Evolutionary conservation across 176 grass and related monocot species (phyloP).

Genomic region (Aegilops tauschii): DNA sequence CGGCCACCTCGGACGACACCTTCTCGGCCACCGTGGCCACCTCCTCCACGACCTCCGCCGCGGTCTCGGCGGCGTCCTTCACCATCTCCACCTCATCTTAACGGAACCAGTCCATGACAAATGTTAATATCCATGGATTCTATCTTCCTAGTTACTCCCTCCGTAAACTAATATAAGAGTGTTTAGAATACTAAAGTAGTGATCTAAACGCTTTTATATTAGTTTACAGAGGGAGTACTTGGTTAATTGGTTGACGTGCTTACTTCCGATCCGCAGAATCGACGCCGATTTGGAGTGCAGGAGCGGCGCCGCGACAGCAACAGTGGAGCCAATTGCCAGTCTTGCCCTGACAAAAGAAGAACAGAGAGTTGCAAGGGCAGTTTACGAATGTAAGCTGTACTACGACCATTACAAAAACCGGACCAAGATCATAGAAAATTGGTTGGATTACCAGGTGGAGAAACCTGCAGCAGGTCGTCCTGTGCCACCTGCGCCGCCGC

Average conservation of each 20-base stretch:
- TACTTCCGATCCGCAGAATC: conserved; percentile 57
- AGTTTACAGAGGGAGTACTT: too few relatives aligned
- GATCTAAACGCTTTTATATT: too few relatives aligned
- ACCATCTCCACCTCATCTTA: conserved; percentile 64
- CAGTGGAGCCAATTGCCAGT: conserved; percentile 46
- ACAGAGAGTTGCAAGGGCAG: background rate
- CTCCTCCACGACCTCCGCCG: conserved; percentile 54
- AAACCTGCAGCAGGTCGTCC: background rate
- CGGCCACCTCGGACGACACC: conserved; percentile 42
- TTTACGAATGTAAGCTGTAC: too few relatives aligned
- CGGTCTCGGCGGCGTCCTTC: conserved; percentile 38
- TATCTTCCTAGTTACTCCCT: background rate
- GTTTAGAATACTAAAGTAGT: too few relatives aligned
- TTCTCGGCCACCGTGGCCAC: conserved; percentile 47
- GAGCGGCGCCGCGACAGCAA: conserved; percentile 42
- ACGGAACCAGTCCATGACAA: background rate
- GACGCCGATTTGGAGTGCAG: conserved; percentile 48
- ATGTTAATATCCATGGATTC: background rate
- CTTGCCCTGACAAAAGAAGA: conserved; percentile 33
- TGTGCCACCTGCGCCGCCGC: too few relatives aligned
- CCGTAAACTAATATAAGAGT: too few relatives aligned
- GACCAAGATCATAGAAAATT: background rate
- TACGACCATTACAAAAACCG: too few relatives aligned
- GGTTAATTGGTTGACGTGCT: background rate
- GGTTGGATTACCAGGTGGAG: background rate